Evolutionary conservation across 768 basidiomycete genomes (phyloP).

Genomic region (Tylopilus balloui): DNA sequence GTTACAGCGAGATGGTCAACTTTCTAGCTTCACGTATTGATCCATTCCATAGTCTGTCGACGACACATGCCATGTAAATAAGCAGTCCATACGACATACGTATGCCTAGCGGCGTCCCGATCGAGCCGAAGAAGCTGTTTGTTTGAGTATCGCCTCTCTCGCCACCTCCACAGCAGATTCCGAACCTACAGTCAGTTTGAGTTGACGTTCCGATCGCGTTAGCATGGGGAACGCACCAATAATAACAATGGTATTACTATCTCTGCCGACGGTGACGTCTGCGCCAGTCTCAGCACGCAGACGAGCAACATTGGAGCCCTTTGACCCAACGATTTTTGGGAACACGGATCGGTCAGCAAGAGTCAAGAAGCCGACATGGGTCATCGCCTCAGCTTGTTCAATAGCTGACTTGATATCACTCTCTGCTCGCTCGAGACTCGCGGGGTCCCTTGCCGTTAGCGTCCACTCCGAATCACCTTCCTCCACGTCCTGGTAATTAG

Average conservation of each 20-base stretch:
- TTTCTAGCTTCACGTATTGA: background rate
- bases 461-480: constrained; percentile 87
- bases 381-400: constrained; percentile 64
- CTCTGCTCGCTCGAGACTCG: constrained; percentile 71
- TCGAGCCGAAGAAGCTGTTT: constrained; percentile 36
- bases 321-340: constrained; percentile 90
- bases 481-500: constrained; percentile 75
- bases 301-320: constrained; percentile 86
- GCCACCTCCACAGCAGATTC: constrained; percentile 65
- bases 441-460: constrained; percentile 75
- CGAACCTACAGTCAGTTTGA: constrained; percentile 45
- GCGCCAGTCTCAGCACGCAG: constrained; percentile 86
- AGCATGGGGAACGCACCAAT: constrained; percentile 49
- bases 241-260: constrained; percentile 83
- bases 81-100: constrained; percentile 6
- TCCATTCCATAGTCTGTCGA: constrained; percentile 27
- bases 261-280: constrained; percentile 87
- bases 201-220: background rate
- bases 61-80: constrained; percentile 27
- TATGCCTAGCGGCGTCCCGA: constrained; percentile 19
- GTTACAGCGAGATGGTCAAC: too few species aligned
- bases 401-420: constrained; percentile 63
- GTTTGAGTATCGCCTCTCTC: constrained; percentile 70
- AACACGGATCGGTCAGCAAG: constrained; percentile 78
- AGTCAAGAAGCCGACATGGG: constrained; percentile 82